These are phyloP conservation scores for Fomitopsis pulvina DNA, from an alignment of 768 basidiomycete genomes.

Conservation along the genomic window DNA sequence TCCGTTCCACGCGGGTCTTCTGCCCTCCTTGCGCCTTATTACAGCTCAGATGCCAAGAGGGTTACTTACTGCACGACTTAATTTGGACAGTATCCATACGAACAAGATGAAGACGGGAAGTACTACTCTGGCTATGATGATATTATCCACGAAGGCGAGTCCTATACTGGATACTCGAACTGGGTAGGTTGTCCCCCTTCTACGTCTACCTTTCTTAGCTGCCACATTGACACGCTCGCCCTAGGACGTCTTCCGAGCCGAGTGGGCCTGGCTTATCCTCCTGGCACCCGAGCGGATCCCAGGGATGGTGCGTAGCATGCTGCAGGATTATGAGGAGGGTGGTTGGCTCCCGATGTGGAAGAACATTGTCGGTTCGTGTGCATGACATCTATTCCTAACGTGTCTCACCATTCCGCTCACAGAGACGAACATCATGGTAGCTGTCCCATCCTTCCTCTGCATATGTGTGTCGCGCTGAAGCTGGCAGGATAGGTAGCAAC, in stretches of 20 bases:
- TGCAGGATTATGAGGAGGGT: slow-evolving; percentile 71
- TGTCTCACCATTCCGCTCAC: not conserved
- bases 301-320: slow-evolving; percentile 73
- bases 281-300: slow-evolving; percentile 72
- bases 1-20: too few species aligned
- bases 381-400: not conserved
- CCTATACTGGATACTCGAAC: slow-evolving; percentile 76
- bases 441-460: not conserved
- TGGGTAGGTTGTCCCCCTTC: slow-evolving; percentile 43
- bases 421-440: slow-evolving; percentile 82
- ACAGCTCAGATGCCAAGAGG: too few species aligned
- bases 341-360: slow-evolving; percentile 93
- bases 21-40: too few species aligned
- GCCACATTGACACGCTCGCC: not conserved
- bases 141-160: slow-evolving; percentile 52
- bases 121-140: slow-evolving; percentile 82
- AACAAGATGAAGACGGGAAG: slow-evolving; percentile 54
- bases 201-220: not conserved
- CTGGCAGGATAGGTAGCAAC: slow-evolving; percentile 49
- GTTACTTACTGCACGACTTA: too few species aligned
- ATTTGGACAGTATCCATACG: slow-evolving; percentile 68
- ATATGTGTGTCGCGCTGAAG: not conserved
- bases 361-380: slow-evolving; percentile 56
- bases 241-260: slow-evolving; percentile 73
- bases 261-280: slow-evolving; percentile 74